These are phyloP conservation scores for Ascochyta viciae-villosae DNA, from an alignment of 2,329 filamentous ascomycete species.

Conservation along the genomic window DNA sequence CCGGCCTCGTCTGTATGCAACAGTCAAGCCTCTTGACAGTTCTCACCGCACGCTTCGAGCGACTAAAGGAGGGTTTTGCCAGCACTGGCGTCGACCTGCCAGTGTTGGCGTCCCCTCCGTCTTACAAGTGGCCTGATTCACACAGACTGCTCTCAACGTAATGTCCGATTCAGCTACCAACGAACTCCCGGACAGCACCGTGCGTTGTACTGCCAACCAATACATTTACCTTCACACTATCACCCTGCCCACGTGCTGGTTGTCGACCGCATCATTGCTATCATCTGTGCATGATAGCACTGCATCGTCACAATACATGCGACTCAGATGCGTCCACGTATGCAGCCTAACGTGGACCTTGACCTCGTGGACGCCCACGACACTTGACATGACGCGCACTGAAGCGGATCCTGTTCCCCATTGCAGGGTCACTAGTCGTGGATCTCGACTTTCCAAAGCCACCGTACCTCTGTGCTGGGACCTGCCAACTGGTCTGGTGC, in stretches of 20 bases:
- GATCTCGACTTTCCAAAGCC: slow-evolving; percentile 11
- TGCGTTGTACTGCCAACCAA: background rate
- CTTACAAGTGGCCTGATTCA: background rate
- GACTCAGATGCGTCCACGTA: slow-evolving; percentile 9
- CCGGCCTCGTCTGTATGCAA: background rate
- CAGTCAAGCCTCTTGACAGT: background rate
- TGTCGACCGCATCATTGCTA: background rate
- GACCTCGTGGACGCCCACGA: slow-evolving; percentile 9
- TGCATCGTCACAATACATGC: background rate
- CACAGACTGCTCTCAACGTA: background rate
- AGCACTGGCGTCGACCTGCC: background rate
- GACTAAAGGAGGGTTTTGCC: background rate
- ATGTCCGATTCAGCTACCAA: slow-evolving; percentile 1
- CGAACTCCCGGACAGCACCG: background rate
- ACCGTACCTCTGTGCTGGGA: slow-evolving; percentile 22
- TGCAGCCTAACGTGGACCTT: slow-evolving; percentile 1
- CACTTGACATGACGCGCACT: slow-evolving; percentile 9
- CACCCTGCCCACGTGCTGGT: background rate
- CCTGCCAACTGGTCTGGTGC: slow-evolving; percentile 14
- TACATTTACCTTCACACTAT: background rate
- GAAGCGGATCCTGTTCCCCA: slow-evolving; percentile 5
- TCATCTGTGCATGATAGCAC: background rate
- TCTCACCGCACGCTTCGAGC: background rate
- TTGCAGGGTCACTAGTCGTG: slow-evolving; percentile 12
- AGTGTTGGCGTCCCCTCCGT: background rate